These are phyloP conservation scores for Tilletiaria anomala DNA, from an alignment of 1,284 basidiomycete genomes.

Conservation along the genomic window DNA sequence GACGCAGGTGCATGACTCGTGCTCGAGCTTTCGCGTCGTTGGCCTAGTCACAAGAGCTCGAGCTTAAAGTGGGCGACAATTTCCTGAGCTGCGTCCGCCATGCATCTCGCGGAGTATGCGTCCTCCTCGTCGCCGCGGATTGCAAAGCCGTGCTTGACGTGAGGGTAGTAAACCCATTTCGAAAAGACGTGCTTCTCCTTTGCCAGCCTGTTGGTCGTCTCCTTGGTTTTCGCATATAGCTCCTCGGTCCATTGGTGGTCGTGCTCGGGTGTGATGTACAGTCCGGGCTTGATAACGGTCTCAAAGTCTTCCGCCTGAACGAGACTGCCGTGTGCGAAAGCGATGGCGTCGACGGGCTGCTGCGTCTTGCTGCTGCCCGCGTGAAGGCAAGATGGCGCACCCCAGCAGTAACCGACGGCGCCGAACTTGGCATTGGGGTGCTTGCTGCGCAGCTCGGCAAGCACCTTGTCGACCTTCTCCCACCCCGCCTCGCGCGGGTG, in stretches of 20 bases:
- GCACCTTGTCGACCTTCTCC: background rate
- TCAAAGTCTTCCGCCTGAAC: slow-evolving; percentile 9
- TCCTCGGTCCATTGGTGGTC: slow-evolving; percentile 6
- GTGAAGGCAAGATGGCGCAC: too few species aligned
- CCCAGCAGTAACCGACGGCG: slow-evolving; percentile 12
- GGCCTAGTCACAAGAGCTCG: too few species aligned
- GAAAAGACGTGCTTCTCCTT: slow-evolving; percentile 3
- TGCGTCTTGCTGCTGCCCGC: too few species aligned
- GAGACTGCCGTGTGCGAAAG: slow-evolving; percentile 11
- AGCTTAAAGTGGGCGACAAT: too few species aligned
- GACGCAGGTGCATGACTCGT: too few species aligned
- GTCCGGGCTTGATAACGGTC: slow-evolving; percentile 3
- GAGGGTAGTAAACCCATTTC: slow-evolving; percentile 6
- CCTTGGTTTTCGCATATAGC: slow-evolving; percentile 4
- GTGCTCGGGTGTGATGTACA: slow-evolving; percentile 7
- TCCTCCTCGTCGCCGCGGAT: slow-evolving; percentile 7
- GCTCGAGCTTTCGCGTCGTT: too few species aligned
- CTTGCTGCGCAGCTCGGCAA: background rate
- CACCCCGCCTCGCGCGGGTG: slow-evolving; percentile 5
- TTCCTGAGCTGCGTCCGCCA: slow-evolving; percentile 7
- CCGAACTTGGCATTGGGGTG: slow-evolving; percentile 2
- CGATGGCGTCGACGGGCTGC: slow-evolving; percentile 8
- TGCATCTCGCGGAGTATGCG: slow-evolving; percentile 5
- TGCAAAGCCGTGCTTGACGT: slow-evolving; percentile 6
- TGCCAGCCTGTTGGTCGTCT: slow-evolving; percentile 2